Percentiles rank a stretch among this genome's conserved stretches.
Evolutionary conservation across 2,329 filamentous ascomycete genomes (phyloP).

Genomic region (Paramyrothecium sp.): DNA sequence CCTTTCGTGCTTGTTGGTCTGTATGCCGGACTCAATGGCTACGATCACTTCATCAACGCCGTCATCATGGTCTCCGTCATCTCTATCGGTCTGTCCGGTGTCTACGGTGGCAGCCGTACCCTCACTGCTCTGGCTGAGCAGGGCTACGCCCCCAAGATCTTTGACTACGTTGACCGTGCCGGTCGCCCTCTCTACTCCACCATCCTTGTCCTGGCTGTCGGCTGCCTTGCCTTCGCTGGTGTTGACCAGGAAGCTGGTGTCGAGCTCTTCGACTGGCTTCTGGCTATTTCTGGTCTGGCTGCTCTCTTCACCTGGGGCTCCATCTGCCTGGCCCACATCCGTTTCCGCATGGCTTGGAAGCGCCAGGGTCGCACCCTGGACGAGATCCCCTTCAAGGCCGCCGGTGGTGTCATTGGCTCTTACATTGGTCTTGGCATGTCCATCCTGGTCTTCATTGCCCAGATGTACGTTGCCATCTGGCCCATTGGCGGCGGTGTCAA

Average conservation of each 20-base stretch:
- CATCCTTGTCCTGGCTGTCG: conserved; percentile 42
- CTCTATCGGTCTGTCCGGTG: conserved; percentile 52
- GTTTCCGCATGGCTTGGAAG: conserved; percentile 63
- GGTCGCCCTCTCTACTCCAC: conserved; percentile 50
- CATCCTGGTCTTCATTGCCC: conserved; percentile 49
- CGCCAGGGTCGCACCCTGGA: conserved; percentile 57
- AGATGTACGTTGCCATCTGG: conserved; percentile 48
- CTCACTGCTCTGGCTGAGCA: conserved; percentile 55
- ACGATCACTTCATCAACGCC: conserved; percentile 51
- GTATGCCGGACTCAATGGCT: conserved; percentile 45
- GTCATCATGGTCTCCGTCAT: conserved; percentile 54
- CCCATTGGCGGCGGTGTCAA: conserved; percentile 30
- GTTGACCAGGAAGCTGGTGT: conserved; percentile 39
- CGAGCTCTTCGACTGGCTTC: conserved; percentile 62
- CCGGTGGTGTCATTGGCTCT: conserved; percentile 60
- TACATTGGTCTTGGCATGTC: conserved; percentile 60
- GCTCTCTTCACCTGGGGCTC: conserved; percentile 66
- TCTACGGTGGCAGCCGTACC: conserved; percentile 56
- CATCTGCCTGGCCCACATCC: conserved; percentile 64
- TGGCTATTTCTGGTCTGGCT: conserved; percentile 61
- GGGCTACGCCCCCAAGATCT: conserved; percentile 52
- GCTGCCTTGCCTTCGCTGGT: conserved; percentile 46
- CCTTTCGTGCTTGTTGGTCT: conserved; percentile 50
- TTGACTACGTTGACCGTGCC: conserved; percentile 52
- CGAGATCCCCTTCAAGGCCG: conserved; percentile 63